Base-by-base conservation (phyloP, 208 protist species). In the Leishmania gerbilli region DNA sequence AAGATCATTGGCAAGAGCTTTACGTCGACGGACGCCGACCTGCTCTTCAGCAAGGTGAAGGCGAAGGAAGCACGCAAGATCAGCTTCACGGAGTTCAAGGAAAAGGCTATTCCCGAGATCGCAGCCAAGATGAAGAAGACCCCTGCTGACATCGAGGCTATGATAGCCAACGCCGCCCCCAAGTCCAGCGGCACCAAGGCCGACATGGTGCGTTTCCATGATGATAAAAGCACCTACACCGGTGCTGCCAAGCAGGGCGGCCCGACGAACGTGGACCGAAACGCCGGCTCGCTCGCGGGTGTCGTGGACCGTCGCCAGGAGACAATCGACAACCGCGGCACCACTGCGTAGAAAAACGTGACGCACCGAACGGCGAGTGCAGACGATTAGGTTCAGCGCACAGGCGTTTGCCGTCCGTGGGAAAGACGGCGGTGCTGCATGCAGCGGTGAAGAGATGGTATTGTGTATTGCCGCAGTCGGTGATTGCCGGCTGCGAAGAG, bases 1-100 rank as follows among this genome's bases (percentile, higher is more conserved):
- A 97, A 96, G 84, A 94, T 98, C 85, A 95, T 98, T 64, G 92
- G 92, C 79, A 98, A 98, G 86, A 69, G 47, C 72, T 98, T 98
- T 82, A 98, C 93, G 47, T 88, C 86, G 42, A 98, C 95, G 19
- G 93, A 97, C 64, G 95, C 95, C 79, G 95, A 98, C 76, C 81
- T 98, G 55, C 90, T 97, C 82, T 98, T 98, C 90, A 96, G 84
- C 88, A 98, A 98, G 89, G 79, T 96, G 49, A 98, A 97, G 90
- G 89, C 93, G 72, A 97, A 96, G 85, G 93, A 91, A 3, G 93
- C 88, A n/a, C 92, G 93, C 76, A 97, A 95, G 83, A 92, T 98
- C 71, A 96, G 82, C 60, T 95, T 90, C 68, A 69, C 17, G 34
- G 91, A 94, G 34, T 97, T 98, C 89, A 77, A 71, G 76, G 80